Conservation (phyloP, 345 rosid species). For the Garcia nutans region DNA sequence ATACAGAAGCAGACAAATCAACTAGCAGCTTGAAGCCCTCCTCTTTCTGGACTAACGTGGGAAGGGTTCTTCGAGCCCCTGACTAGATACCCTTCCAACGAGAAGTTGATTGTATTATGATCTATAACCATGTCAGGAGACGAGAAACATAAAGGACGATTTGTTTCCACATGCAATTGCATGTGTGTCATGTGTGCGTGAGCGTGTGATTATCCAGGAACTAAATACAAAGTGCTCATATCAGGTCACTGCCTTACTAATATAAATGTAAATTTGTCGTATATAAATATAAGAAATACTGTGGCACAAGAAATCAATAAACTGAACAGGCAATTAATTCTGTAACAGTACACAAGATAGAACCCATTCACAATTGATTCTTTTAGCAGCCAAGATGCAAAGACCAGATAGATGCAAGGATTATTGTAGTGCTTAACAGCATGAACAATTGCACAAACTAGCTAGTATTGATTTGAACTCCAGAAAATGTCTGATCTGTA, state of each 20-base stretch:
- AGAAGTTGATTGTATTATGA: neutral
- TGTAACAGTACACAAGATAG: neutral
- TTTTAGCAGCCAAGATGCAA: neutral
- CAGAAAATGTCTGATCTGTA: conserved; percentile 32
- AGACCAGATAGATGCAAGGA: conserved; percentile 23
- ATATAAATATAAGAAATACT: neutral
- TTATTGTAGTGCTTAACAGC: conserved; percentile 65
- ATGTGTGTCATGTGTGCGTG: too few relatives aligned
- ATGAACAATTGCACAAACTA: conserved; percentile 46
- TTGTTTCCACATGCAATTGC: neutral
- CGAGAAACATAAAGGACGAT: neutral
- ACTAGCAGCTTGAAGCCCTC: neutral
- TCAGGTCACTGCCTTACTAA: neutral
- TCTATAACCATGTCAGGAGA: too few relatives aligned
- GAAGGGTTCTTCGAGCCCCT: neutral
- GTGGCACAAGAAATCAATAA: too few relatives aligned
- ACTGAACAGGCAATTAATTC: neutral
- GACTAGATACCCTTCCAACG: neutral
- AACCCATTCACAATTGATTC: neutral
- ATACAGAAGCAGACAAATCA: neutral
- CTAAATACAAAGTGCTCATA: neutral
- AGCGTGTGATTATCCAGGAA: neutral
- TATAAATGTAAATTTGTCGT: neutral
- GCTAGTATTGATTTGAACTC: conserved; percentile 46
- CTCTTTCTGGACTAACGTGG: neutral